Evolutionary conservation across 768 basidiomycete genomes (phyloP), one percentile per base, ranked within the genome.

Genomic region (Tremella fuciformis): DNA sequence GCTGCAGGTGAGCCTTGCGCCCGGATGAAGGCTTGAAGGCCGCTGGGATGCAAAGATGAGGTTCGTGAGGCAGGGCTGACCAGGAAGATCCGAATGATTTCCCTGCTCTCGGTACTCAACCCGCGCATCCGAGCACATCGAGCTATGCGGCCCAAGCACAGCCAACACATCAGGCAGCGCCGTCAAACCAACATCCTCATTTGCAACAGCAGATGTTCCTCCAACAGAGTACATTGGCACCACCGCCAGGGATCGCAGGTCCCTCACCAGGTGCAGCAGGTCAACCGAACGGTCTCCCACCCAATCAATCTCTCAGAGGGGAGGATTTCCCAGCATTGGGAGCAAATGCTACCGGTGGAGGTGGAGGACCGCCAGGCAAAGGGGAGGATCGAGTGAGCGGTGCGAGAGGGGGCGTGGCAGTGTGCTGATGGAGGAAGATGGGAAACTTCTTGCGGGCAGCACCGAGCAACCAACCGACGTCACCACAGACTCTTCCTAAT

Each of bases 311-410:
- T 13, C 44, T 55, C 40, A 29, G 64, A 42, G 59, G 58, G 53
- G 71, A 71, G 41, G 73, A 75, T 25, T 75, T 75, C 50, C 73
- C 73, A 15, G 73, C 73, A 7, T 50, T 75, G 39, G 66, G 66
- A 38, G 59, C 29, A 11, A 34, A 34, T 34, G 29, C 29, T 11
- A 11, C 29, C 11, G 29, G 29, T 34, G 29, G 37, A 46, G 21
- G 6, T 18, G 24, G 53, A 38, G n/a, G 53, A 16, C 24, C 39
- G 29, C 44, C 44, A 50, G 49, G 49, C 22, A 50, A 50, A 26
- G 29, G 49, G 22, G 49, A 50, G 29, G 29, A 34, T 34, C 29
- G 29, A 34, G 53, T 54, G 18, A 18, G 18, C 46, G 49, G 24
- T 25, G 42, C 49, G 18, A n/a, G 29, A 34, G 21, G 24, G 37